phyloP scores from a whole-genome alignment of 2,329 filamentous ascomycete species.

The Xylaria sp. region DNA sequence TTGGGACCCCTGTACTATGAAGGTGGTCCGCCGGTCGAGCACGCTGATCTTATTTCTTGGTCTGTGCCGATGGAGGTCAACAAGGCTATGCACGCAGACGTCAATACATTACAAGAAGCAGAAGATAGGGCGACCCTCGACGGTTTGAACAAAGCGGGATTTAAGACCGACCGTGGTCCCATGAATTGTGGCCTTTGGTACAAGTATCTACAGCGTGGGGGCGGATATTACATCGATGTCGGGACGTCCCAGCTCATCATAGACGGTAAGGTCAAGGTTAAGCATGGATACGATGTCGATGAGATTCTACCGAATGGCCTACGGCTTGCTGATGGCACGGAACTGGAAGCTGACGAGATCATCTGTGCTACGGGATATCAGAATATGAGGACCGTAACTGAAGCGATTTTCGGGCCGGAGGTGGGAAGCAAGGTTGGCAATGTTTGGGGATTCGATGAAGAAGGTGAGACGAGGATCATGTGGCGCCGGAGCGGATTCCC shows the following conservation, averaged over 20 bases:
- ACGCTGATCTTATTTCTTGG: slow-evolving; percentile 71
- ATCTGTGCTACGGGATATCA: slow-evolving; percentile 69
- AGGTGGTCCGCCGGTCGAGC: slow-evolving; percentile 68
- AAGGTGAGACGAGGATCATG: slow-evolving; percentile 66
- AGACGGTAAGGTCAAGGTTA: slow-evolving; percentile 67
- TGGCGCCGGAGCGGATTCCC: slow-evolving; percentile 72
- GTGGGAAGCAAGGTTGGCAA: slow-evolving; percentile 68
- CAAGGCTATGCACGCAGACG: slow-evolving; percentile 66
- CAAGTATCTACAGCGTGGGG: slow-evolving; percentile 71
- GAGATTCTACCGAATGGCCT: slow-evolving; percentile 57
- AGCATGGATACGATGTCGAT: slow-evolving; percentile 61
- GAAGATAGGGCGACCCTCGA: slow-evolving; percentile 55
- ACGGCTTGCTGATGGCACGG: slow-evolving; percentile 60
- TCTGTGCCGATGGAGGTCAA: slow-evolving; percentile 68
- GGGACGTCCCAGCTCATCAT: slow-evolving; percentile 64
- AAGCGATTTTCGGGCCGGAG: slow-evolving; percentile 70
- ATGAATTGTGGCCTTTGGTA: slow-evolving; percentile 64
- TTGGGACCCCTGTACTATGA: slow-evolving; percentile 64
- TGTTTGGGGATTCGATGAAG: slow-evolving; percentile 70
- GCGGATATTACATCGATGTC: slow-evolving; percentile 70
- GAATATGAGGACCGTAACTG: slow-evolving; percentile 73
- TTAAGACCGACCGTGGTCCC: slow-evolving; percentile 67
- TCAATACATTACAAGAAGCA: slow-evolving; percentile 53
- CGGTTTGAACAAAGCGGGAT: slow-evolving; percentile 66
- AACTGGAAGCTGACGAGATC: slow-evolving; percentile 65